These are phyloP conservation scores for Zygotorulaspora sp. DNA, from an alignment of 805 yeast species.

Conservation along the genomic window DNA sequence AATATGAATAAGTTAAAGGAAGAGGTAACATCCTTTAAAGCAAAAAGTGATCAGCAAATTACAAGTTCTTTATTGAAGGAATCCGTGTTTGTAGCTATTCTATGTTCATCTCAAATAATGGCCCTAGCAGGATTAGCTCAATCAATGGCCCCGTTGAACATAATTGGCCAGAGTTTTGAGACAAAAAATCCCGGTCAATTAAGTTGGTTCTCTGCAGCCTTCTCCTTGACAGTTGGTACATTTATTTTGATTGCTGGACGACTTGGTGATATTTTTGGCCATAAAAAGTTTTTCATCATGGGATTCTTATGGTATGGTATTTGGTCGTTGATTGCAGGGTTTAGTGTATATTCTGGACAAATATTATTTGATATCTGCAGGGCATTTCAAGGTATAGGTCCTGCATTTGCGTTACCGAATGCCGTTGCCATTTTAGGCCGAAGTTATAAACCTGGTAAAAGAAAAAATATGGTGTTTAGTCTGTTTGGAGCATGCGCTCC, in stretches of 20 bases:
- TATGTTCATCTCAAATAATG: slow-evolving; percentile 20
- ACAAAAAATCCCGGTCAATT: slow-evolving; percentile 17
- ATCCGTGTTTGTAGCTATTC: slow-evolving; percentile 9
- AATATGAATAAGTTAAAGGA: too few relatives aligned
- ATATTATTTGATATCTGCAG: slow-evolving; percentile 38
- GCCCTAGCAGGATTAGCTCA: slow-evolving; percentile 21
- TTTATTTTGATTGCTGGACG: slow-evolving; percentile 64
- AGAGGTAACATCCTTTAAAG: too few relatives aligned
- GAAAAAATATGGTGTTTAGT: slow-evolving; percentile 54
- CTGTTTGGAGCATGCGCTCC: slow-evolving; percentile 61
- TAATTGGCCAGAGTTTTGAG: slow-evolving; percentile 19
- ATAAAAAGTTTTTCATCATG: slow-evolving; percentile 45
- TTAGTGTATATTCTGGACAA: slow-evolving; percentile 30
- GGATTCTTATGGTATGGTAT: slow-evolving; percentile 56
- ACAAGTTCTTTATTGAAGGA: too few relatives aligned
- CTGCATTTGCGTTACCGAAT: slow-evolving; percentile 54
- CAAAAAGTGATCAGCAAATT: too few relatives aligned
- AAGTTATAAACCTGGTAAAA: slow-evolving; percentile 42
- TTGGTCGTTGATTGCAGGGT: slow-evolving; percentile 62
- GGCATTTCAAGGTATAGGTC: slow-evolving; percentile 62
- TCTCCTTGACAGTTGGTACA: slow-evolving; percentile 44
- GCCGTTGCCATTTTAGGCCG: slow-evolving; percentile 50
- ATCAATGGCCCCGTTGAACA: slow-evolving; percentile 17
- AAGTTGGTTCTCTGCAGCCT: slow-evolving; percentile 20
- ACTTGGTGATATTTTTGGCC: slow-evolving; percentile 66